Conservation (phyloP, 2,329 filamentous ascomycete genomes). For the Nemania sp. region DNA sequence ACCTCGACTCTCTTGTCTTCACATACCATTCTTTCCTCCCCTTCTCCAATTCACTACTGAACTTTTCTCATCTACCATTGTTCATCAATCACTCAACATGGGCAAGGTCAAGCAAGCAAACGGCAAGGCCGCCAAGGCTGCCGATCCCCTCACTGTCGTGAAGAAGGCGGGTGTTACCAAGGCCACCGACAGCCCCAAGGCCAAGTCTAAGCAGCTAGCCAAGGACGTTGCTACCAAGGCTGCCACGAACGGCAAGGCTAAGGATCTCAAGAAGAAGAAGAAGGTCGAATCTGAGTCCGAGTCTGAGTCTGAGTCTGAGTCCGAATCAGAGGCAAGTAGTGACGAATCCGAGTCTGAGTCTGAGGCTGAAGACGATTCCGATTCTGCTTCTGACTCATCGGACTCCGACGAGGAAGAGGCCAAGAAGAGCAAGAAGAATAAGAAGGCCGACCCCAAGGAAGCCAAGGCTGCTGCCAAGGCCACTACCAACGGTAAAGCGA, state of each 20-base stretch:
- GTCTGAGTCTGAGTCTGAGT: slow-evolving; percentile 42
- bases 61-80: slow-evolving; percentile 17
- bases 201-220: slow-evolving; percentile 69
- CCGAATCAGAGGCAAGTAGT: slow-evolving; percentile 27
- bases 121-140: slow-evolving; percentile 55
- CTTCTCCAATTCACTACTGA: neutral
- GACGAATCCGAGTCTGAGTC: slow-evolving; percentile 40
- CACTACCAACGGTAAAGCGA: slow-evolving; percentile 41
- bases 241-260: slow-evolving; percentile 39
- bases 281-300: slow-evolving; percentile 47
- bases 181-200: slow-evolving; percentile 65
- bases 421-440: slow-evolving; percentile 35
- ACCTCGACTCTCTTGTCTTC: slow-evolving; percentile 1
- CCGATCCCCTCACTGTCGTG: slow-evolving; percentile 57
- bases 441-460: slow-evolving; percentile 40
- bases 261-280: slow-evolving; percentile 46
- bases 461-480: slow-evolving; percentile 34
- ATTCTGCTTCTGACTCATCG: slow-evolving; percentile 36
- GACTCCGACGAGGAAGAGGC: slow-evolving; percentile 34
- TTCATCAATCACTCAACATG: slow-evolving; percentile 52
- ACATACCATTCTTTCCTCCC: slow-evolving; percentile 4
- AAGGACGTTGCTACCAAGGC: slow-evolving; percentile 62
- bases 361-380: slow-evolving; percentile 26
- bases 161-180: slow-evolving; percentile 73
- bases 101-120: slow-evolving; percentile 69